Evolutionary conservation across 495 filamentous ascomycete species (phyloP), one percentile per base, ranked within the genome.

Genomic region (Trichoderma virens): DNA sequence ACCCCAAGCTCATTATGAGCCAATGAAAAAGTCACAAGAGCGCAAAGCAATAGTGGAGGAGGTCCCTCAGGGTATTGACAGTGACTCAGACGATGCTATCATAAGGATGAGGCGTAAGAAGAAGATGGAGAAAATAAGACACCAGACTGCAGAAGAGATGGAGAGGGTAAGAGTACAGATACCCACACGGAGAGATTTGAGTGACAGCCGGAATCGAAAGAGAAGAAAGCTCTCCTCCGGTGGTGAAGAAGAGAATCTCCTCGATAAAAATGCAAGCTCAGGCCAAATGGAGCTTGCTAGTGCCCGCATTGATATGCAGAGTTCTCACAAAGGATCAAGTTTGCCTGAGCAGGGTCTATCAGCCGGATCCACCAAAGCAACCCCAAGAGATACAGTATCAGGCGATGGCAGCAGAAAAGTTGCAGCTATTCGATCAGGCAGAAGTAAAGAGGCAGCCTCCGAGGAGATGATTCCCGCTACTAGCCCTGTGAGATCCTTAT

Each of bases 1-100:
- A 27, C 72, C 72, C 1, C 68, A 70, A 64, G 47, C 61, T n/a
- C 64, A 66, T 0, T 77, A 76, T 32, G 75, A 73, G 64, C 70
- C 73, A 0, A 72, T 75, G 70, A 60, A 51, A 18, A 70, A 70
- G 41, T 75, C 73, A 0, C 75, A 77, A 39, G 73, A 75, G 62
- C 67, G 73, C 27, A 69, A 71, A 20, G 65, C 67, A 23, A 67
- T 59, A 16, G 66, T 68, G 5, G 61, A 61, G 18, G 30, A 59
- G 6, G 62, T 61, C 5, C 61, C 62, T 7, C 62, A 64, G 25
- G 65, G 63, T 23, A 59, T 41, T 2, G 68, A 51, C 4, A 65
- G 69, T 2, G 70, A 74, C 1, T 30, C 51, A 16, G 69, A 74
- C 30, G 72, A 72, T 25, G 65, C 64, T 0, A 65, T 70, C 16